Evolutionary conservation across 345 rosid species (phyloP).

Genomic region (Syzygium oleosum): DNA sequence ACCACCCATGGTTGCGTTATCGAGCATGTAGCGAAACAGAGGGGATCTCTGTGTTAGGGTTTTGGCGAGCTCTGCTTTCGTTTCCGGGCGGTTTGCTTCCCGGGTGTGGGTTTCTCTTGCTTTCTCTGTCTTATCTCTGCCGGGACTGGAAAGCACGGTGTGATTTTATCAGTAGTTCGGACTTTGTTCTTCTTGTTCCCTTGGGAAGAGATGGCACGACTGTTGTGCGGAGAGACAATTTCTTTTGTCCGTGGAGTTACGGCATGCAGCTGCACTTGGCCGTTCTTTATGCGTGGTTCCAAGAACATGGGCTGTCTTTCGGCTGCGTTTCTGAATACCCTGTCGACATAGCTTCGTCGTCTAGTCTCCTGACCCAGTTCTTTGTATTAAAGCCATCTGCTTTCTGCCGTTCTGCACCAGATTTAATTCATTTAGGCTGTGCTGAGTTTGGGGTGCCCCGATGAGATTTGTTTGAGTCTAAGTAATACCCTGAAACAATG

Average conservation of each 20-base stretch:
- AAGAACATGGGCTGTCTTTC: neutral
- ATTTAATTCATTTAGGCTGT: neutral
- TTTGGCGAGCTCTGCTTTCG: neutral
- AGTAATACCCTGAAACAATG: neutral
- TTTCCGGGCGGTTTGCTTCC: neutral
- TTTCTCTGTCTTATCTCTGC: neutral
- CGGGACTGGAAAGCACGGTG: neutral
- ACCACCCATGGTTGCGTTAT: neutral
- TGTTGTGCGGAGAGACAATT: neutral
- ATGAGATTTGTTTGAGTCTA: neutral
- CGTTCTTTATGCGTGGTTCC: neutral
- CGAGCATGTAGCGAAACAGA: neutral
- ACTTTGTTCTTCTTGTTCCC: neutral
- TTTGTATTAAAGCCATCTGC: neutral
- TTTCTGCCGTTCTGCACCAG: neutral
- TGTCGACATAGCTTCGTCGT: neutral
- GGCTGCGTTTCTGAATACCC: neutral
- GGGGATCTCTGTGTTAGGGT: neutral
- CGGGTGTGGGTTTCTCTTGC: neutral
- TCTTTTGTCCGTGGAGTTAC: neutral
- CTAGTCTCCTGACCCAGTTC: neutral
- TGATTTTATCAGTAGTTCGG: neutral
- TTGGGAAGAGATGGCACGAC: neutral
- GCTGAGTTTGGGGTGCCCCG: neutral
- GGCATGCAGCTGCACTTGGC: neutral